Base-by-base conservation (phyloP, 1,284 basidiomycete genomes). In the Golubevia sp. region DNA sequence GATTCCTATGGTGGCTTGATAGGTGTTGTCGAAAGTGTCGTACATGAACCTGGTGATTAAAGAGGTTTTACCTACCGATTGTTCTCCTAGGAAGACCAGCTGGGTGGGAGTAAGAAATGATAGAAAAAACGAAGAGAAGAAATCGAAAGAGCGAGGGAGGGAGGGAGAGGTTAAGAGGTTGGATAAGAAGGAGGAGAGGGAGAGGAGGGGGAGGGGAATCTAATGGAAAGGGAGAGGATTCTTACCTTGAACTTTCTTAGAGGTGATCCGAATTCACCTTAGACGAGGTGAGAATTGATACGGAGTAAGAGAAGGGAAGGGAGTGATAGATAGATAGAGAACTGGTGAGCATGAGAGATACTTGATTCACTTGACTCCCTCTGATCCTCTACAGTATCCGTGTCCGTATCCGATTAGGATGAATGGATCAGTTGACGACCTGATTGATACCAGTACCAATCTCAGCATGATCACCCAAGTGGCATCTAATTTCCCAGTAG, bases 1-100 rank as follows among this genome's bases (percentile, higher is more conserved):
- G 85, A 98, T 99, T 69, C 97, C 97, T 83, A 99, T 99, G 13
- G 97, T 99, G 13, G 97, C 97, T 85, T 99, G 97, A 85, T 99
- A 99, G 54, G 96, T 99, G 85, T 97, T 97, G 87, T 99, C 97
- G 84, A 99, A 99, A 0, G 97, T 98, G 86, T 99, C 97, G 85
- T 99, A 99, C 96, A 98, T 98, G 84, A 86, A 93, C 88, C 96
- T 90, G 67, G 97, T 99, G 84, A 99, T 99, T 62, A 99, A 87
- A 86, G 92, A 94, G 13, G 97, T 99, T 89, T 86, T 83, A 13
- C 82, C 80, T 2, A 81, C 77, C 27, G 74, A 73, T 59, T 77
- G 77, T 66, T 80, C 73, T 27, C 76, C 76, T 24, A 83, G 62
- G 54, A 83, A 82, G 34, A 83, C 80, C 56, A 83, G 73, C 75